phyloP scores from a whole-genome alignment of 768 basidiomycete genomes.

The Butyriboletus loyo region DNA sequence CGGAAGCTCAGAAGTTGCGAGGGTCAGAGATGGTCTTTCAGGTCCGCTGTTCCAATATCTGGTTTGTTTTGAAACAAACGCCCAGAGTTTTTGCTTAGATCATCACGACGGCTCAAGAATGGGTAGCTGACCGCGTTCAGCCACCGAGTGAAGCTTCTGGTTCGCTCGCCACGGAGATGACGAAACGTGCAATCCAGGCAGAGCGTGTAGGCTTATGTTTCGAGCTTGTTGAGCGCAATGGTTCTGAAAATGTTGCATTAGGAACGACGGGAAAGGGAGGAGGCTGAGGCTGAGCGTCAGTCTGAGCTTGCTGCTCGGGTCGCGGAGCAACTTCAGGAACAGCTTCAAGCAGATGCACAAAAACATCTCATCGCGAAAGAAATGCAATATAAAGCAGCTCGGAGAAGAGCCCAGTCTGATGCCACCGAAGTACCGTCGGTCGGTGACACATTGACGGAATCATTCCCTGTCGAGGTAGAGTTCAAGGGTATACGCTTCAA shows the following conservation, averaged over 20 bases:
- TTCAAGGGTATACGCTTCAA: slow-evolving; percentile 59
- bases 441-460: slow-evolving; percentile 55
- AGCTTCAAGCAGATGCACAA: slow-evolving; percentile 65
- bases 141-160: slow-evolving; percentile 59
- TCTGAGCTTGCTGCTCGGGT: slow-evolving; percentile 48
- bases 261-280: slow-evolving; percentile 53
- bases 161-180: slow-evolving; percentile 80
- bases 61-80: neutral
- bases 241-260: slow-evolving; percentile 21
- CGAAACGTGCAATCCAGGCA: slow-evolving; percentile 64
- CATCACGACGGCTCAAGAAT: slow-evolving; percentile 65
- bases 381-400: slow-evolving; percentile 47
- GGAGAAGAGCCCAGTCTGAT: slow-evolving; percentile 67
- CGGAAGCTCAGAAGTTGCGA: slow-evolving; percentile 59
- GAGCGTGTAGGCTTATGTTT: slow-evolving; percentile 47
- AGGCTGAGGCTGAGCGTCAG: slow-evolving; percentile 53
- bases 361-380: slow-evolving; percentile 47
- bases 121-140: slow-evolving; percentile 56
- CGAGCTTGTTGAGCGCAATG: neutral
- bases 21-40: slow-evolving; percentile 81
- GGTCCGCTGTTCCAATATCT: slow-evolving; percentile 36
- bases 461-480: slow-evolving; percentile 55
- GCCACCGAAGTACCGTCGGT: slow-evolving; percentile 59
- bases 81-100: slow-evolving; percentile 42
- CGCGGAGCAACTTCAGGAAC: slow-evolving; percentile 60